Base-by-base conservation (phyloP, 768 basidiomycete species). In the Polyporus arcularius region DNA sequence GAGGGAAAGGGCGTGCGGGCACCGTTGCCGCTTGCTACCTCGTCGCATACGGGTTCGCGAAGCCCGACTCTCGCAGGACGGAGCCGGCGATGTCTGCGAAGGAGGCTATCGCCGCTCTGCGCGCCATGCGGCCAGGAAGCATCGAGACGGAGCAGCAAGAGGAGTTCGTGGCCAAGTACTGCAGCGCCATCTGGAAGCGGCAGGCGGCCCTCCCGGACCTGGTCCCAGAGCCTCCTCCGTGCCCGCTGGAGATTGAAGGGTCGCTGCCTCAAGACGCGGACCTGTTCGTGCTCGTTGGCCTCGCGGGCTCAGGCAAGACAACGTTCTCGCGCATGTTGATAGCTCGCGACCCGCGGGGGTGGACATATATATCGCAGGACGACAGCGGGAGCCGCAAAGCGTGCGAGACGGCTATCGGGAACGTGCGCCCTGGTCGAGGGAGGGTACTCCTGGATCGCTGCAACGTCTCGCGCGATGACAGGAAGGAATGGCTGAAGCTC, bases 281-380 rank as follows among this genome's bases (percentile, higher is more conserved):
- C 57, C 69, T 87, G 7, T 74, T 84, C 66, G 57, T 87, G 12
- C 71, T 86, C n/a, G 83, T 86, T 6, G 85, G 86, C 8, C 78
- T 86, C 3, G 84, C 85, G 2, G 86, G 85, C 3, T 82, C 85
- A 0, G 85, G 85, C 26, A 87, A 87, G 68, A 81, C 84, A 0
- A 83, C 79, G 78, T 77, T 86, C 55, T 75, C 80, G 1, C 74
- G 75, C n/a, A 74, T 80, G 0, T 70, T 87, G 21, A 63, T 80
- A 0, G 76, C 78, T 2, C 75, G 85, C 14, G 74, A 82, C 55
- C 75, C 77, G 4, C 64, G 61, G 4, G 70, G 72, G 0, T 85
- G 82, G 82, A 72, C 66, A 8, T 69, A 73, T 41, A 78, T 86
- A 45, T 84, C 82, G 2, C 84, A 85, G 67, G 86, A 88, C 67